phyloP scores from a whole-genome alignment of 169 alveolate species.

The Cryptosporidium tyzzeri region DNA sequence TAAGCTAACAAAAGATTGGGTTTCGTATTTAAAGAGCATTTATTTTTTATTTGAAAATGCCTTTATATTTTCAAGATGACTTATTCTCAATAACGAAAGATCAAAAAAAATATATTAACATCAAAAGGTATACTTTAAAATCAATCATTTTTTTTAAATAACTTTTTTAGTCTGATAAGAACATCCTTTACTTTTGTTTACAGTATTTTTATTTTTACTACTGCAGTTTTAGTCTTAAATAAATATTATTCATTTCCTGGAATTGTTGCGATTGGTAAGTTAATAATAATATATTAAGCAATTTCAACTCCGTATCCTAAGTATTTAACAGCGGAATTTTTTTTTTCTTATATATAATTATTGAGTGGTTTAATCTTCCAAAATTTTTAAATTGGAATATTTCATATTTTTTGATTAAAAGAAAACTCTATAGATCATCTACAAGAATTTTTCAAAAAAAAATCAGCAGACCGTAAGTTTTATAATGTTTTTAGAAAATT shows the following conservation, averaged over 20 bases:
- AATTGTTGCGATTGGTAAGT: conserved; percentile 29
- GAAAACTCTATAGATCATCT: background rate
- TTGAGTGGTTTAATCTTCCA: conserved; percentile 40
- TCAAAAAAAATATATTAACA: conserved; percentile 1
- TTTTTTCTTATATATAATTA: conserved; percentile 5
- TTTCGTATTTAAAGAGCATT: background rate
- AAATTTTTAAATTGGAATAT: conserved; percentile 13
- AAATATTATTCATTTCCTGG: conserved; percentile 35
- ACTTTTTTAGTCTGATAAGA: conserved; percentile 6
- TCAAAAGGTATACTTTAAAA: conserved; percentile 17
- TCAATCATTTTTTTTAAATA: background rate
- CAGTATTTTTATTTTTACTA: conserved; percentile 49
- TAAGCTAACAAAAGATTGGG: background rate
- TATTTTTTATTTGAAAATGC: background rate
- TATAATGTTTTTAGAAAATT: background rate
- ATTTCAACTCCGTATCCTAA: background rate
- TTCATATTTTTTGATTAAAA: conserved; percentile 2
- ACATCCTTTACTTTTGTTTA: conserved; percentile 16
- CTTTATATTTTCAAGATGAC: conserved; percentile 23
- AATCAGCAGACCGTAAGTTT: conserved; percentile 2
- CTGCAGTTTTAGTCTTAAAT: conserved; percentile 40
- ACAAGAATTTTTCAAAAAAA: conserved; percentile 8
- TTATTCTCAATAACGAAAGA: conserved; percentile 20
- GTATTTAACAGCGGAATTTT: conserved; percentile 23
- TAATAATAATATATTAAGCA: background rate